Base-by-base conservation (phyloP, 2,329 filamentous ascomycete species). In the Pseudogymnoascus sp. region DNA sequence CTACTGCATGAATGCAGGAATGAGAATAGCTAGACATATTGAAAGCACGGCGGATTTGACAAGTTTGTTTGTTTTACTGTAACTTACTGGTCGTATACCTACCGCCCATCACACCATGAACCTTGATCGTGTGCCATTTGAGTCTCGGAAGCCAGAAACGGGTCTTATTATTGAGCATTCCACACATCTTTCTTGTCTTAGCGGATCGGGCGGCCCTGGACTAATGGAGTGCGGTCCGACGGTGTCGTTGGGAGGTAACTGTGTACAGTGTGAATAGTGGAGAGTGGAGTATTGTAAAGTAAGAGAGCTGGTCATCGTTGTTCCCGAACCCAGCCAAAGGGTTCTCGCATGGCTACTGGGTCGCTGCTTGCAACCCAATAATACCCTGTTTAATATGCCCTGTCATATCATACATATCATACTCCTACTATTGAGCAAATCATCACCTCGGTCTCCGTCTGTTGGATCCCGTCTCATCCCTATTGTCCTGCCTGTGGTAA, bases 301-400 rank as follows among this genome's bases (percentile, higher is more conserved):
- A 31, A 53, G 46, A 26, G 46, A 53, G 46, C 46, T 53, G 46
- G 46, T 53, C 46, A 53, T 53, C 46, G 46, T 31, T 31, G 26
- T 53, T 53, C 46, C 46, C 46, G 46, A 53, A 53, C 46, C 46
- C 46, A 53, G 46, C 26, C 46, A 53, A 53, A 53, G 46, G 46
- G 46, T 53, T 53, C 14, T n/a, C 46, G 46, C 46, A 53, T 53
- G 46, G 46, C 46, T 31, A 53, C 24, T 53, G 46, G 46, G 46
- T 31, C 46, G 26, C 46, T 53, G 46, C 26, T 53, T 53, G 26
- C 46, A 31, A 53, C 46, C 46, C 46, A 53, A 53, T 53, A 31
- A 53, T 53, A 53, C 26, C 26, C 46, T 31, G 46, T n/a, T 28
- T 16, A 12, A 16, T 24, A n/a, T 53, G 46, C 24, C 14, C n/a